These are phyloP conservation scores for Diatrype stigma DNA, from an alignment of 2,329 filamentous ascomycete species.

Conservation along the genomic window DNA sequence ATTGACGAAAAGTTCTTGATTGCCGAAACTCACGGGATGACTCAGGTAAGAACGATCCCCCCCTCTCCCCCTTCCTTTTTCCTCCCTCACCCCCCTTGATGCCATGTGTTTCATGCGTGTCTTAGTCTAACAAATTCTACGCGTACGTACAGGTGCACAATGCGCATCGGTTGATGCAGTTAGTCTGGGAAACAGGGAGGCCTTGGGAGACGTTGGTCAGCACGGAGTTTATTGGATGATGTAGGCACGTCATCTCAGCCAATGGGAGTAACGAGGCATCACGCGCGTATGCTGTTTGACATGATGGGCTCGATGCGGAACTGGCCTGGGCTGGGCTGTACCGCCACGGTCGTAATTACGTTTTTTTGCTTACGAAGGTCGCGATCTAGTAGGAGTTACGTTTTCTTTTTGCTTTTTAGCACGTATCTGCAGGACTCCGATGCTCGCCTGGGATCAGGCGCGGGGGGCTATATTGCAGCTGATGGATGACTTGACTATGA, in stretches of 20 bases:
- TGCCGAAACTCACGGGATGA: conserved; percentile 72
- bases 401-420: neutral
- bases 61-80: neutral
- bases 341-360: too few relatives aligned
- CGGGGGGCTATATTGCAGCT: neutral
- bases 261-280: too few relatives aligned
- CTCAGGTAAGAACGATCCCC: conserved; percentile 53
- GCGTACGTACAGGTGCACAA: conserved; percentile 45
- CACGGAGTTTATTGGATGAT: conserved; percentile 65
- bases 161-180: conserved; percentile 62
- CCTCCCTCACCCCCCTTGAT: neutral
- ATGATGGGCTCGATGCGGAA: too few relatives aligned
- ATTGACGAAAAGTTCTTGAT: conserved; percentile 63
- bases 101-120: conserved; percentile 1
- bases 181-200: conserved; percentile 62
- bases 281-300: too few relatives aligned
- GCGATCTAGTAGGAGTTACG: neutral
- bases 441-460: neutral
- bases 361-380: too few relatives aligned
- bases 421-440: neutral
- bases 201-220: conserved; percentile 65
- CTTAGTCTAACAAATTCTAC: conserved; percentile 12
- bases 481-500: neutral
- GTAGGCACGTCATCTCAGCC: neutral
- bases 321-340: too few relatives aligned